These are phyloP conservation scores for Ceratobasidium sp. DNA, from an alignment of 1,284 basidiomycete species.

Conservation along the genomic window DNA sequence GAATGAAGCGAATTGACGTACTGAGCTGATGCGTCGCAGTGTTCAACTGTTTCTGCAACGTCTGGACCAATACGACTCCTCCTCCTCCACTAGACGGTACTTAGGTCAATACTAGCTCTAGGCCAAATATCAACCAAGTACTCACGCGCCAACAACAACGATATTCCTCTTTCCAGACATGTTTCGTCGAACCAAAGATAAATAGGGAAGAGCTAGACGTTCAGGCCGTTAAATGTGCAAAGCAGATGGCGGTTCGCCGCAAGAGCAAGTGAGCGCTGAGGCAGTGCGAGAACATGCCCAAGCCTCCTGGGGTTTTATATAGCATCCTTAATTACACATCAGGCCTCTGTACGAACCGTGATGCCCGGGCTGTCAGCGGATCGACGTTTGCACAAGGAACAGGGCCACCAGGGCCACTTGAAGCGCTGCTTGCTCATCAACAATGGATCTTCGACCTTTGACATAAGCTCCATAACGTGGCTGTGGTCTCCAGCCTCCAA, in stretches of 20 bases:
- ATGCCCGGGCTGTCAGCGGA: not conserved
- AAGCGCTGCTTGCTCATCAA: not conserved
- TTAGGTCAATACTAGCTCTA: not conserved
- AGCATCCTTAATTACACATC: not conserved
- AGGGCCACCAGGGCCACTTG: not conserved
- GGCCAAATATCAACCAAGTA: not conserved
- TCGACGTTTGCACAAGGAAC: not conserved
- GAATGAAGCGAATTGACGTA: too few relatives aligned
- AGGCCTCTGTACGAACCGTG: not conserved
- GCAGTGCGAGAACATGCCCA: not conserved
- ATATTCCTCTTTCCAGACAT: slow-evolving; percentile 16
- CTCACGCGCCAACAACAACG: slow-evolving; percentile 26
- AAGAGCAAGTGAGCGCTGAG: not conserved
- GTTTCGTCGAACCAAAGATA: not conserved
- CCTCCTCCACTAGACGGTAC: slow-evolving; percentile 1
- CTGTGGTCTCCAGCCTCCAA: too few relatives aligned
- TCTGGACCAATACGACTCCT: slow-evolving; percentile 6
- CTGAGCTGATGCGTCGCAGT: slow-evolving; percentile 9
- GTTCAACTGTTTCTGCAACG: slow-evolving; percentile 25
- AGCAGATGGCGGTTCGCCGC: not conserved
- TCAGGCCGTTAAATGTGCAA: not conserved
- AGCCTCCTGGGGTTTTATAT: not conserved
- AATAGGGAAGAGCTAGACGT: not conserved
- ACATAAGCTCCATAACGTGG: too few relatives aligned
- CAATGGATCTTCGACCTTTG: too few relatives aligned